Percentiles rank a stretch among this genome's conserved stretches.
These are phyloP conservation scores for Sclerotinia subarctica DNA, from an alignment of 2,329 filamentous ascomycete genomes.

Conservation along the genomic window DNA sequence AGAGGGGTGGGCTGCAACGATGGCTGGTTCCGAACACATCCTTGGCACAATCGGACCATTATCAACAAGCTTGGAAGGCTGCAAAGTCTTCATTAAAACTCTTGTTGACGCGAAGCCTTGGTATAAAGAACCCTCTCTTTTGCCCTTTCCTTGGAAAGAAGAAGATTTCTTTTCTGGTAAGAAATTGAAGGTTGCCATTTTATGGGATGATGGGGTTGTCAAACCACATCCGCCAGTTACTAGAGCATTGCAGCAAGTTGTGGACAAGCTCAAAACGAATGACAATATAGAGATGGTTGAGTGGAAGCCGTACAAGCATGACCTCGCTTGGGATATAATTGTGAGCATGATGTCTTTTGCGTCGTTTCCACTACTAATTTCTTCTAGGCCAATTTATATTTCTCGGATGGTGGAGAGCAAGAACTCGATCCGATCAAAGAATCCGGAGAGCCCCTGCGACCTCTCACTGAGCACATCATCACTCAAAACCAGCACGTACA, in stretches of 20 bases:
- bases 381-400: conserved; percentile 45
- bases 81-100: conserved; percentile 44
- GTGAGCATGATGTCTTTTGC: conserved; percentile 33
- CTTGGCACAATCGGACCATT: conserved; percentile 52
- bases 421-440: conserved; percentile 49
- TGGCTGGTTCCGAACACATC: conserved; percentile 40
- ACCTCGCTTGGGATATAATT: conserved; percentile 49
- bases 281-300: conserved; percentile 53
- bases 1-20: conserved; percentile 28
- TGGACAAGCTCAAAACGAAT: conserved; percentile 47
- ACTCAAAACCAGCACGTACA: conserved; percentile 49
- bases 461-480: conserved; percentile 57
- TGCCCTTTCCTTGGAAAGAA: conserved; percentile 52
- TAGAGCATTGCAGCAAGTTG: conserved; percentile 54
- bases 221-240: conserved; percentile 57
- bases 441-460: conserved; percentile 56
- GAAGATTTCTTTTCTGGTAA: conserved; percentile 37
- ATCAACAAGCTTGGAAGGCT: conserved; percentile 49
- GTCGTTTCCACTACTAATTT: neutral
- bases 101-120: conserved; percentile 47
- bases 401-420: conserved; percentile 57
- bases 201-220: conserved; percentile 59
- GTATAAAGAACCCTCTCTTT: conserved; percentile 49
- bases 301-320: conserved; percentile 53
- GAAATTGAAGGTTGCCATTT: conserved; percentile 58